Conservation (phyloP, 2,329 filamentous ascomycete species). For the Xylariales sp. region DNA sequence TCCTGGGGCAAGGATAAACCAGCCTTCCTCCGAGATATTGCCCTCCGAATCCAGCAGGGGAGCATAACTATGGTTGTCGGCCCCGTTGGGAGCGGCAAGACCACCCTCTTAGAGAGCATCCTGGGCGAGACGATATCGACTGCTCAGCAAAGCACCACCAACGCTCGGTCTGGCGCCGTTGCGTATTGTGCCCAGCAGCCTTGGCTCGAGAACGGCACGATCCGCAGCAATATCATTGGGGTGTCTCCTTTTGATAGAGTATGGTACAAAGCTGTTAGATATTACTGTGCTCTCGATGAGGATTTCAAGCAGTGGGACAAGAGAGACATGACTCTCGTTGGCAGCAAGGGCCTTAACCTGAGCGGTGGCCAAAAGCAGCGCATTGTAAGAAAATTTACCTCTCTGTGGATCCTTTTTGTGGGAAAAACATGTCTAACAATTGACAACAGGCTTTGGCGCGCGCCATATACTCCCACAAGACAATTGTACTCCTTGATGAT, state of each 20-base stretch:
- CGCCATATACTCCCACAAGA: conserved; percentile 29
- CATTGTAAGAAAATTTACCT: conserved; percentile 15
- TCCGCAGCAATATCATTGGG: conserved; percentile 35
- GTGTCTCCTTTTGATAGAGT: conserved; percentile 16
- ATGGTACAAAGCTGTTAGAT: conserved; percentile 22
- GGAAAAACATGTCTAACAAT: background rate
- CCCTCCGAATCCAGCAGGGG: conserved; percentile 12
- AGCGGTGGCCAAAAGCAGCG: conserved; percentile 12
- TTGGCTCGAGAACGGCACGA: conserved; percentile 36
- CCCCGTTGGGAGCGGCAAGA: conserved; percentile 40
- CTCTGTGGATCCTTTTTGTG: background rate
- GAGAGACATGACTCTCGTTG: conserved; percentile 21
- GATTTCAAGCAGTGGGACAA: conserved; percentile 20
- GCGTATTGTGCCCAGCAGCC: conserved; percentile 39
- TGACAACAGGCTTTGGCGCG: conserved; percentile 28
- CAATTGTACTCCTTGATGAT: conserved; percentile 30
- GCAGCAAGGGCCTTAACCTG: conserved; percentile 14
- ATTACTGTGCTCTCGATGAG: conserved; percentile 19
- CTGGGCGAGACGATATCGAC: conserved; percentile 26
- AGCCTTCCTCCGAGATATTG: conserved; percentile 18
- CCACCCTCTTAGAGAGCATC: conserved; percentile 31
- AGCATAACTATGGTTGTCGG: conserved; percentile 33
- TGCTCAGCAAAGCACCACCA: background rate
- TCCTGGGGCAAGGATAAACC: conserved; percentile 3
- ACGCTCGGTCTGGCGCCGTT: conserved; percentile 11